Evolutionary conservation across 257 asterid species (phyloP).

Genomic region (Solanum commersonii): DNA sequence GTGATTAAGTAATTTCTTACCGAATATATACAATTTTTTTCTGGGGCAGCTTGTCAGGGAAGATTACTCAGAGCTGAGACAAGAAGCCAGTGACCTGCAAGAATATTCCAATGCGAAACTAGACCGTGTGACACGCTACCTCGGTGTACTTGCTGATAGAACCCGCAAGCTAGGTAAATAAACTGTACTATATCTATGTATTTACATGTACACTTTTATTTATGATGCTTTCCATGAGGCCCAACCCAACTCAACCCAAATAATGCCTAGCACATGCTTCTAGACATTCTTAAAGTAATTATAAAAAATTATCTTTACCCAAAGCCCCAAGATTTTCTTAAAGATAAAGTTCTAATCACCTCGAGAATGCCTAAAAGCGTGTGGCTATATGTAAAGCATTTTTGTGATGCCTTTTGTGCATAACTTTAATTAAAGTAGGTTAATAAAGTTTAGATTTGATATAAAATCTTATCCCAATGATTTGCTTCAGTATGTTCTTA

Average conservation of each 20-base stretch:
- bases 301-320: neutral
- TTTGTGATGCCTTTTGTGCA: neutral
- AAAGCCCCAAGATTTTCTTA: neutral
- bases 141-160: conserved; percentile 94
- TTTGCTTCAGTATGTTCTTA: neutral
- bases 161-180: conserved; percentile 76
- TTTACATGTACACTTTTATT: neutral
- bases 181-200: neutral
- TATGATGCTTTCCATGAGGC: neutral
- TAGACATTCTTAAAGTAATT: neutral
- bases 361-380: neutral
- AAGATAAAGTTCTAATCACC: neutral
- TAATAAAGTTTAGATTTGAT: neutral
- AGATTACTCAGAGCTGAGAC: conserved; percentile 73
- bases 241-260: neutral
- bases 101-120: conserved; percentile 94
- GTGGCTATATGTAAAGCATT: neutral
- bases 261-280: neutral
- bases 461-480: neutral
- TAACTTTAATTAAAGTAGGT: neutral
- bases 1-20: neutral
- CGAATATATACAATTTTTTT: neutral
- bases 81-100: conserved; percentile 89
- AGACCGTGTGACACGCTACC: conserved; percentile 86
- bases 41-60: conserved; percentile 70